Conservation (phyloP, 345 rosid genomes). For the Eucalyptus urophylla region DNA sequence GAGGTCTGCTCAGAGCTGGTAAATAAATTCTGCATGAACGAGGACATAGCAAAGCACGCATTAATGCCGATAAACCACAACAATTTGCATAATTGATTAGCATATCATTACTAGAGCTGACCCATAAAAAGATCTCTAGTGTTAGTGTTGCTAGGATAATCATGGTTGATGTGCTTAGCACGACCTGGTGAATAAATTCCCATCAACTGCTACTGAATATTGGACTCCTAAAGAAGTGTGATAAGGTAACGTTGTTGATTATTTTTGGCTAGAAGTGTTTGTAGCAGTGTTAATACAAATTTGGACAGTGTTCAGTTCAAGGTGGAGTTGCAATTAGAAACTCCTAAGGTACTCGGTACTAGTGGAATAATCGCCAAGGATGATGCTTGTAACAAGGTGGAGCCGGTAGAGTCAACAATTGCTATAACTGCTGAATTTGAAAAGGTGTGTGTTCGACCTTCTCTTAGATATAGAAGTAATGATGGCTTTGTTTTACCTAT, state of each 20-base stretch:
- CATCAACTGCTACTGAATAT: too few relatives aligned
- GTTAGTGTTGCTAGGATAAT: not conserved
- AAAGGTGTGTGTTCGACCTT: not conserved
- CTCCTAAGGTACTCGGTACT: fast-evolving
- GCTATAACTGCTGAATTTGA: not conserved
- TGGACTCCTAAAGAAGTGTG: too few relatives aligned
- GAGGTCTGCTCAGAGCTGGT: fast-evolving
- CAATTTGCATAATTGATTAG: not conserved
- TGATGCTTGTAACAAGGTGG: not conserved
- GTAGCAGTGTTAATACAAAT: too few relatives aligned
- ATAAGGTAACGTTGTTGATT: too few relatives aligned
- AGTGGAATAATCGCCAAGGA: not conserved
- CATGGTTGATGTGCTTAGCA: not conserved
- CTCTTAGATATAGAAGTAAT: not conserved
- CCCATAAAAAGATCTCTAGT: too few relatives aligned
- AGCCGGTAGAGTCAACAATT: not conserved
- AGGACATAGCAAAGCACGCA: too few relatives aligned
- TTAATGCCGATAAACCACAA: too few relatives aligned
- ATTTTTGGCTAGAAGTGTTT: too few relatives aligned
- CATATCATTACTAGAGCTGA: not conserved
- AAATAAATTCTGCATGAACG: too few relatives aligned
- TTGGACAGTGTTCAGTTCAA: too few relatives aligned
- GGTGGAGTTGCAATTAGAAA: too few relatives aligned
- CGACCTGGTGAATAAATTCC: not conserved
- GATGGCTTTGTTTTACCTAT: not conserved